Evolutionary conservation across 306 rosid genomes (phyloP), one percentile per base, ranked within the genome.

Genomic region (Lagenaria siceraria): DNA sequence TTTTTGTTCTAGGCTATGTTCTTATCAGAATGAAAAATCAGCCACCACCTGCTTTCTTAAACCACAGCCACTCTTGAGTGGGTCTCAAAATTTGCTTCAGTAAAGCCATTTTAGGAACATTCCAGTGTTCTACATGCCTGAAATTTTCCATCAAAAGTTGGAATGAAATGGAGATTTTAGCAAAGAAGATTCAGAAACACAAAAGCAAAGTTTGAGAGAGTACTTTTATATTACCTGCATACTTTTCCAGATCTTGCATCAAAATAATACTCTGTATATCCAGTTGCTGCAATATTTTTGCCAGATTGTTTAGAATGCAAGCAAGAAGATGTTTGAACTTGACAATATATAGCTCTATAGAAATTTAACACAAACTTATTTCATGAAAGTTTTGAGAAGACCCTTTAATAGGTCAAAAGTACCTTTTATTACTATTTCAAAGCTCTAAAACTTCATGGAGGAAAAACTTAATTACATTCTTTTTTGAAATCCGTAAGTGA

Each of bases 111-210:
- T 94, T 94, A 1, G 96, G 98, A 80, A 94, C 98, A 82, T 94
- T 94, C 98, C 98, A 94, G 62, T 90, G 90, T 88, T 94, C 98
- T 75, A 86, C 90, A 78, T 94, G 96, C 89, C 98, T 91, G 86
- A 78, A 80, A 74, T 25, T 81, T 77, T 22, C 49, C 40, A 68
- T 2, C 38, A 48, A 65, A 9, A 86, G 42, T 63, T 42, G 35
- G 43, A 60, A 52, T 7, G 22, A 78, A 76, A 72, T 27, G 29
- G 35, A 55, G 42, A 25, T 53, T 75, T 38, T 15, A 40, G 5
- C 40, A 51, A 48, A 43, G 4, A 58, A 36, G n/a, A 21, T 76
- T 24, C 35, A 59, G 36, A 75, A 53, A 58, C 10, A 36, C 21
- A 15, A 68, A 59, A 51, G 9, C n/a, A n/a, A n/a, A n/a, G n/a